Conservation (phyloP, 2,329 filamentous ascomycete genomes). For the Clonostachys byssicola region DNA sequence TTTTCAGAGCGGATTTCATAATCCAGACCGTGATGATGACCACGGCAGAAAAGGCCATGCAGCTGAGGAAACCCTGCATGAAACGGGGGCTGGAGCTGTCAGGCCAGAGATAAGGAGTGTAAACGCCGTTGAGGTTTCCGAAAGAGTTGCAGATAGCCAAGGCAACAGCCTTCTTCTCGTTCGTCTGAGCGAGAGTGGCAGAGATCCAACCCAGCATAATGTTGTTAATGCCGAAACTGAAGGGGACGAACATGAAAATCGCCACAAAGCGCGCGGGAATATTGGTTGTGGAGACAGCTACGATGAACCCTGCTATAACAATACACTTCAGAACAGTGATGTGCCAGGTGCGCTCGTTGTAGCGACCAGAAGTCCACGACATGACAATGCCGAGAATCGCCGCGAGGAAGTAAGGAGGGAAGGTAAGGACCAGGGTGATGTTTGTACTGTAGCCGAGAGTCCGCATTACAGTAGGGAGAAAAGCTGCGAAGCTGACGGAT, state of each 20-base stretch:
- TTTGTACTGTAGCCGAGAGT: conserved; percentile 43
- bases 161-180: conserved; percentile 10
- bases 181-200: conserved; percentile 8
- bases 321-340: conserved; percentile 35
- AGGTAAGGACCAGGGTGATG: conserved; percentile 45
- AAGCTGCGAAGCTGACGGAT: conserved; percentile 40
- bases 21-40: conserved; percentile 29
- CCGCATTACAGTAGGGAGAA: conserved; percentile 31
- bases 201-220: conserved; percentile 8
- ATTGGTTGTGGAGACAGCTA: conserved; percentile 29
- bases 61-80: conserved; percentile 3
- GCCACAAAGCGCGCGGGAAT: conserved; percentile 31
- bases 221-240: conserved; percentile 4
- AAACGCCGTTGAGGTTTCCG: conserved; percentile 5
- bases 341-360: conserved; percentile 45
- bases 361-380: conserved; percentile 42
- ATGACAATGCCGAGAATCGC: conserved; percentile 38
- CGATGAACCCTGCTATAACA: conserved; percentile 35
- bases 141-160: conserved; percentile 6
- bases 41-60: conserved; percentile 16
- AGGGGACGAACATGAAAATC: conserved; percentile 26
- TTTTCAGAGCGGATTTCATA: conserved; percentile 23
- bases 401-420: conserved; percentile 46
- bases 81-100: conserved; percentile 4
- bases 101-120: conserved; percentile 8